A percentile compares a stretch with the other conserved stretches of the same genome.
These are phyloP conservation scores for Phytopythium litorale DNA, from an alignment of 352 stramenopile genomes.

Conservation along the genomic window DNA sequence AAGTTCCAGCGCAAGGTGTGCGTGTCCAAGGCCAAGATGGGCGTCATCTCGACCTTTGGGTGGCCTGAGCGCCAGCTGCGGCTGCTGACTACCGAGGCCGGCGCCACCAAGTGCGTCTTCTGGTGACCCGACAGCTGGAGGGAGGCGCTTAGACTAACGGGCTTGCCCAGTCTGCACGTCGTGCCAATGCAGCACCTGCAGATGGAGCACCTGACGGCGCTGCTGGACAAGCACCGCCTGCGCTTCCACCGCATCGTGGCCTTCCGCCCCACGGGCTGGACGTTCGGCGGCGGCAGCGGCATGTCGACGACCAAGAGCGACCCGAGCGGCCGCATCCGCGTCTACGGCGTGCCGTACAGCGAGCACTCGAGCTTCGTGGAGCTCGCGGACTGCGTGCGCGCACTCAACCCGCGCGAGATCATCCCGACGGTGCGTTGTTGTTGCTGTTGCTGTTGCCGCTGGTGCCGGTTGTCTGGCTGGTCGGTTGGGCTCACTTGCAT, in stretches of 20 bases:
- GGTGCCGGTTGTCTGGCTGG: not conserved
- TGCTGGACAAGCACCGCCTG: slow-evolving; percentile 65
- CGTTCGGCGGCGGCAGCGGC: slow-evolving; percentile 53
- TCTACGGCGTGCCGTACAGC: slow-evolving; percentile 96
- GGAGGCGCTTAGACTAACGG: not conserved
- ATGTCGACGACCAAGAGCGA: slow-evolving; percentile 78
- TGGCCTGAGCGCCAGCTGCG: slow-evolving; percentile 80
- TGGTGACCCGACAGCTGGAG: not conserved
- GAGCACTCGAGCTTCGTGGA: slow-evolving; percentile 97
- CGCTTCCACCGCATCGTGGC: slow-evolving; percentile 86
- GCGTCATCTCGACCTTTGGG: slow-evolving; percentile 85
- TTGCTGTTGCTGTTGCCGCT: no score
- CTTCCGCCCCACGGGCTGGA: slow-evolving; percentile 95
- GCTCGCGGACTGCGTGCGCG: slow-evolving; percentile 90
- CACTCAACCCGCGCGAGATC: slow-evolving; percentile 84
- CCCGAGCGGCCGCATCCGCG: slow-evolving; percentile 71
- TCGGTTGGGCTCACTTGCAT: not conserved
- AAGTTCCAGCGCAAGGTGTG: slow-evolving; percentile 69
- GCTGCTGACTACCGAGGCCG: slow-evolving; percentile 84
- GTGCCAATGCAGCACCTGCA: slow-evolving; percentile 92
- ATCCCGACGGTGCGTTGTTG: slow-evolving; percentile 84
- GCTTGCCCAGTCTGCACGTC: slow-evolving; percentile 78
- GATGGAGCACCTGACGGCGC: slow-evolving; percentile 82
- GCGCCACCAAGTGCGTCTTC: slow-evolving; percentile 57
- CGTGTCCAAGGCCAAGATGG: slow-evolving; percentile 72